Evolutionary conservation across 2,329 filamentous ascomycete species (phyloP).

Genomic region (Fusarium sp.): DNA sequence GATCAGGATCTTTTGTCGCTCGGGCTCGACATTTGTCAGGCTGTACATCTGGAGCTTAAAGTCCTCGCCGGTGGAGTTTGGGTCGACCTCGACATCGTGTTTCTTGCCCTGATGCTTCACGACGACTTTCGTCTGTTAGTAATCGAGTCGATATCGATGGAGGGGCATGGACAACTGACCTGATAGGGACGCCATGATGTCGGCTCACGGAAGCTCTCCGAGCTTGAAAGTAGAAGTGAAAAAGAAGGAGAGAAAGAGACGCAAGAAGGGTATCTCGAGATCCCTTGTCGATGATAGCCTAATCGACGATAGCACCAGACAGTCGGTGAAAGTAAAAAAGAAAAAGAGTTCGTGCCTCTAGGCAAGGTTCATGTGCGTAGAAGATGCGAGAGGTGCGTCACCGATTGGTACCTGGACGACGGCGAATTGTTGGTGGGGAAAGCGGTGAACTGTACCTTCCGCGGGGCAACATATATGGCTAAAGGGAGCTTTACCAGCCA

Average conservation of each 20-base stretch:
- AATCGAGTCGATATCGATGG: background rate
- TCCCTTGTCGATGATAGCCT: background rate
- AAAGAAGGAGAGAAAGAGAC: background rate
- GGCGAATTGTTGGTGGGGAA: constrained; percentile 42
- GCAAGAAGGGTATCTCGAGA: background rate
- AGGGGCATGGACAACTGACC: constrained; percentile 55
- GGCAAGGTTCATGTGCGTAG: constrained; percentile 7
- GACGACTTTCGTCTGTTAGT: constrained; percentile 70
- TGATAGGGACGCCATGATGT: constrained; percentile 67
- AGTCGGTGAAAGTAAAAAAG: background rate
- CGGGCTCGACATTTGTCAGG: constrained; percentile 93
- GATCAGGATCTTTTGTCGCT: constrained; percentile 94
- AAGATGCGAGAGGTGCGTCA: constrained; percentile 46
- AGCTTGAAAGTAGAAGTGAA: constrained; percentile 1
- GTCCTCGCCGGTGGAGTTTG: constrained; percentile 85
- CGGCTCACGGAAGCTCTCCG: constrained; percentile 29
- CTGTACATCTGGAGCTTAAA: constrained; percentile 98
- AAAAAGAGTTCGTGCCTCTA: constrained; percentile 6
- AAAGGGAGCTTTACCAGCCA: constrained; percentile 12
- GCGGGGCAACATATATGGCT: constrained; percentile 32
- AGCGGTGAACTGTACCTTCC: constrained; percentile 40
- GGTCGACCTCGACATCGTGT: constrained; percentile 92
- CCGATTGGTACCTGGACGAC: constrained; percentile 49
- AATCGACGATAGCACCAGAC: constrained; percentile 6
- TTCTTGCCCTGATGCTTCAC: constrained; percentile 97